These are phyloP conservation scores for Trifolium subterraneum DNA, from an alignment of 306 rosid genomes.

Conservation along the genomic window DNA sequence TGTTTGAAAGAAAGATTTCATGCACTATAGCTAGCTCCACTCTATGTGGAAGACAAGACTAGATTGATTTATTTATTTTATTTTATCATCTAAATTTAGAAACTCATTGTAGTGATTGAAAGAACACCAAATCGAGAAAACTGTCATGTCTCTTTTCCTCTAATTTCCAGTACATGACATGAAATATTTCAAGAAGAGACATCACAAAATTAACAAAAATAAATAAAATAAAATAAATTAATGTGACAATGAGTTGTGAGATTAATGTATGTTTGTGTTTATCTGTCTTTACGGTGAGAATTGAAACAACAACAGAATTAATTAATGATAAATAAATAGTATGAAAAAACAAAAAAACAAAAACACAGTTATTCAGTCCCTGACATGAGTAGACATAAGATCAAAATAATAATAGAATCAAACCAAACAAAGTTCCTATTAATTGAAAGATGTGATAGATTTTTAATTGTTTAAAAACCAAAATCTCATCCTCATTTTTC, in stretches of 20 bases:
- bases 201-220: conserved; percentile 17
- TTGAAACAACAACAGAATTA: conserved; percentile 11
- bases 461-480: not conserved
- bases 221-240: not conserved
- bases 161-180: conserved; percentile 32
- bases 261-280: not conserved
- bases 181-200: conserved; percentile 43
- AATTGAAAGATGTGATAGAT: not conserved
- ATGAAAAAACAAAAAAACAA: not conserved
- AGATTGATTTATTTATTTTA: not conserved
- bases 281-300: conserved; percentile 14
- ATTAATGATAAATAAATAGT: not conserved
- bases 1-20: conserved; percentile 46
- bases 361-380: conserved; percentile 23
- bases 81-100: conserved; percentile 56
- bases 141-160: conserved; percentile 18
- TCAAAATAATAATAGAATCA: conserved; percentile 36
- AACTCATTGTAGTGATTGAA: conserved; percentile 40
- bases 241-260: not conserved
- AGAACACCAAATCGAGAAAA: conserved; percentile 51
- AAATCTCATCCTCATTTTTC: not conserved
- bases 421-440: not conserved
- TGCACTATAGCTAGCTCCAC: conserved; percentile 43
- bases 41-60: conserved; percentile 61
- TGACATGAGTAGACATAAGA: conserved; percentile 38